Percentiles rank a stretch among this genome's conserved stretches.
Evolutionary conservation across 345 rosid species (phyloP).

Genomic region (Melastoma malabathricum): DNA sequence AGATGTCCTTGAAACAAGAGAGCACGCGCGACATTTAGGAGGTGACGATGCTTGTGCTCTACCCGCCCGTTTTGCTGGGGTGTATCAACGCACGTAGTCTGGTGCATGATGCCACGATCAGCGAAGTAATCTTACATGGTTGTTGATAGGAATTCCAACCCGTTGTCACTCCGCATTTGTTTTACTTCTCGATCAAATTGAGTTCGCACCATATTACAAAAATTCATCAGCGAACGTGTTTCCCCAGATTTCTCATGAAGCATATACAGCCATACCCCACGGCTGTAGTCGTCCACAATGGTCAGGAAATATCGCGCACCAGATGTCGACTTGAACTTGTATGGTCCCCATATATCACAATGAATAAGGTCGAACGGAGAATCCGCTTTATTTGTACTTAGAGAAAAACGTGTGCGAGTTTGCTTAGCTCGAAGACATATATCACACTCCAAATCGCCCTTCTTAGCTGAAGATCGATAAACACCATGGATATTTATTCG

Average conservation of each 20-base stretch:
- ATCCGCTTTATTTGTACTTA: not conserved
- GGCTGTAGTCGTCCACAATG: not conserved
- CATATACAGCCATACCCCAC: not conserved
- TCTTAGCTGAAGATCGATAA: accelerated
- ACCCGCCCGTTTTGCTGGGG: not conserved
- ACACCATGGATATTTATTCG: not conserved
- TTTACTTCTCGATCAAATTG: not conserved
- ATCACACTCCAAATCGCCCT: not conserved
- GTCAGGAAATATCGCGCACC: not conserved
- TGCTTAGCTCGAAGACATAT: not conserved
- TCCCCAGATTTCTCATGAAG: not conserved
- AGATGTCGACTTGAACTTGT: not conserved
- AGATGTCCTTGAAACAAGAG: not conserved
- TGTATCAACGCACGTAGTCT: accelerated
- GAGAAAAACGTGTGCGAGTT: not conserved
- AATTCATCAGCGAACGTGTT: no score
- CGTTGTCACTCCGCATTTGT: not conserved
- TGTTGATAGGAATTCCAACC: not conserved
- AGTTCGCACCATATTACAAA: not conserved
- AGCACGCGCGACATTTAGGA: conserved; percentile 2
- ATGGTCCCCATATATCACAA: conserved; percentile 5
- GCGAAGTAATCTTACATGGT: not conserved
- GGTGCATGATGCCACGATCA: not conserved
- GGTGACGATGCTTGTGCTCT: not conserved
- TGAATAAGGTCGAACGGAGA: not conserved